Percentiles rank a stretch among this genome's conserved stretches.
Conservation (phyloP, 805 yeast genomes). For the Candida sithepensis region DNA sequence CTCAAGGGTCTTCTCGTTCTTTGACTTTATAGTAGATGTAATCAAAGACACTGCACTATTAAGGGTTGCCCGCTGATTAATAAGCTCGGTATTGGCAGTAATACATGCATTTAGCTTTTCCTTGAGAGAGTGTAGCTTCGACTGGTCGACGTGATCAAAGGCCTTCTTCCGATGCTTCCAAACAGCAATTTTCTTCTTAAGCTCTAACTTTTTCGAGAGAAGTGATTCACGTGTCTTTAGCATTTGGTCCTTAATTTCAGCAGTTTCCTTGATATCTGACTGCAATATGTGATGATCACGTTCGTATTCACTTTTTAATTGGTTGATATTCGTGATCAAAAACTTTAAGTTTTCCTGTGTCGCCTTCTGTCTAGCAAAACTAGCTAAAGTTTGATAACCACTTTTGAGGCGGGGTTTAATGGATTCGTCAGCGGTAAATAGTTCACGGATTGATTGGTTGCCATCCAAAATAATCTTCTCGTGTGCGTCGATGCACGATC, state of each 20-base stretch:
- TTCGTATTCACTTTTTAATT: constrained; percentile 26
- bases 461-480: constrained; percentile 27
- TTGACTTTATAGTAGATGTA: not conserved
- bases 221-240: constrained; percentile 22
- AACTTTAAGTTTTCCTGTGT: constrained; percentile 28
- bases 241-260: constrained; percentile 23
- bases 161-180: constrained; percentile 10
- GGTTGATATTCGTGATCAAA: constrained; percentile 20
- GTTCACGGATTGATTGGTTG: constrained; percentile 31
- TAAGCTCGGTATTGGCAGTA: not conserved
- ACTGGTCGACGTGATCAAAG: constrained; percentile 8
- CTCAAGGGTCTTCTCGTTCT: not conserved
- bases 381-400: constrained; percentile 31
- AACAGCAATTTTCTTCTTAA: constrained; percentile 14
- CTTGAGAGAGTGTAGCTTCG: constrained; percentile 7
- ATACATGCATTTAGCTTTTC: not conserved
- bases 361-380: constrained; percentile 28
- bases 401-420: constrained; percentile 23
- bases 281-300: constrained; percentile 19
- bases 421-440: constrained; percentile 24
- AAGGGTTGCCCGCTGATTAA: not conserved
- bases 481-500: constrained; percentile 18
- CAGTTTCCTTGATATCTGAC: constrained; percentile 19
- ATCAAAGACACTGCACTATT: not conserved
- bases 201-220: constrained; percentile 19